phyloP scores from a whole-genome alignment of 805 yeast species.

The Ogataea methanolica region DNA sequence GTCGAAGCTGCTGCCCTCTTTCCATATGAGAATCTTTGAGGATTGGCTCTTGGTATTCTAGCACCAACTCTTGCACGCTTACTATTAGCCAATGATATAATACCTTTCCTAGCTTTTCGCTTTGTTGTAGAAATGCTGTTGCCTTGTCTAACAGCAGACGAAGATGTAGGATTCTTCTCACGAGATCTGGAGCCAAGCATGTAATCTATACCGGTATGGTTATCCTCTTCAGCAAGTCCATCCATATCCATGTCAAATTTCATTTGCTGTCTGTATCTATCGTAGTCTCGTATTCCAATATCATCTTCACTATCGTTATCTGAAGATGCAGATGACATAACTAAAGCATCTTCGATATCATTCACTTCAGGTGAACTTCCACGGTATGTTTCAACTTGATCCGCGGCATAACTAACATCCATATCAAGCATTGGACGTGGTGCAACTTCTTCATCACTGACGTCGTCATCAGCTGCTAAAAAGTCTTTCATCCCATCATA shows the following conservation, averaged over 20 bases:
- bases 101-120: background rate
- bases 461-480: slow-evolving; percentile 10
- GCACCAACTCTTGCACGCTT: no score
- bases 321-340: slow-evolving; percentile 11
- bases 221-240: slow-evolving; percentile 26
- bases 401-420: background rate
- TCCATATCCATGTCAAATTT: slow-evolving; percentile 2
- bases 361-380: slow-evolving; percentile 1
- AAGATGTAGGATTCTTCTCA: background rate
- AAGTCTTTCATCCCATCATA: slow-evolving; percentile 7
- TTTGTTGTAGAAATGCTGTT: background rate
- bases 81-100: background rate
- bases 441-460: slow-evolving; percentile 1
- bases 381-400: background rate
- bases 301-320: slow-evolving; percentile 7
- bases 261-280: slow-evolving; percentile 1
- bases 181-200: slow-evolving; percentile 14
- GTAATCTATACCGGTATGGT: slow-evolving; percentile 21
- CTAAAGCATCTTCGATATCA: slow-evolving; percentile 6
- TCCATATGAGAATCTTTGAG: no score
- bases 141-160: background rate
- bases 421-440: background rate
- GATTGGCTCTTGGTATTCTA: no score
- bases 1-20: no score
- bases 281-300: slow-evolving; percentile 6